phyloP scores from a whole-genome alignment of 2,329 filamentous ascomycete genomes.

The Nothomitra cinnamomea region DNA sequence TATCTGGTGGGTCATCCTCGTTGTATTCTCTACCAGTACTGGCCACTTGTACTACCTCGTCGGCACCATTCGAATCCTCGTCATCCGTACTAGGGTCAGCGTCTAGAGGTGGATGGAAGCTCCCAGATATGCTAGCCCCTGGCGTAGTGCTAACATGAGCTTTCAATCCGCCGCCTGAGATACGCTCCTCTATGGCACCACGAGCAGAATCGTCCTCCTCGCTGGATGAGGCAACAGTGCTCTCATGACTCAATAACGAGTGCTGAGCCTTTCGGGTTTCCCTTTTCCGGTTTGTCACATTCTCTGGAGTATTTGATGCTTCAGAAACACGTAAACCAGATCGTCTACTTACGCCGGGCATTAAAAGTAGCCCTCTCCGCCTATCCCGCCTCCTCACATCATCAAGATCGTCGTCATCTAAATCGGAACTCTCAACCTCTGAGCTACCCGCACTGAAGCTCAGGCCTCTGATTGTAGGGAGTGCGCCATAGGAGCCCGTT shows the following conservation, averaged over 20 bases:
- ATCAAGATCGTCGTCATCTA: background rate
- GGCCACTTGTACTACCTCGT: slow-evolving; percentile 4
- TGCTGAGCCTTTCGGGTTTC: slow-evolving; percentile 18
- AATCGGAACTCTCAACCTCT: slow-evolving; percentile 15
- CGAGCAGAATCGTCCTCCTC: background rate
- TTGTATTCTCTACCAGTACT: slow-evolving; percentile 14
- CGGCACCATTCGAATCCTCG: background rate
- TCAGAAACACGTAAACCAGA: background rate
- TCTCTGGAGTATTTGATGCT: slow-evolving; percentile 13
- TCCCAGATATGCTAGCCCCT: background rate
- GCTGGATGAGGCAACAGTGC: background rate
- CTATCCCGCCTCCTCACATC: slow-evolving; percentile 3
- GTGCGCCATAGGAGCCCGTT: slow-evolving; percentile 43
- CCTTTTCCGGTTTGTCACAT: slow-evolving; percentile 19
- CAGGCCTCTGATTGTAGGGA: slow-evolving; percentile 25
- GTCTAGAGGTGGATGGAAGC: background rate
- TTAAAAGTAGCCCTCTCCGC: slow-evolving; percentile 1
- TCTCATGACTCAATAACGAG: slow-evolving; percentile 5
- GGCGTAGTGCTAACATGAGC: background rate
- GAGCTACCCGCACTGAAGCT: slow-evolving; percentile 21
- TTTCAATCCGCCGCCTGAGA: background rate
- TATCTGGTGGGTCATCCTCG: slow-evolving; percentile 41
- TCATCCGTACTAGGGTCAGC: background rate
- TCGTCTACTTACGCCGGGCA: slow-evolving; percentile 6
- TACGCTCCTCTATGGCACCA: background rate